phyloP scores from a whole-genome alignment of 805 yeast species.

The Naumovozyma castellii region DNA sequence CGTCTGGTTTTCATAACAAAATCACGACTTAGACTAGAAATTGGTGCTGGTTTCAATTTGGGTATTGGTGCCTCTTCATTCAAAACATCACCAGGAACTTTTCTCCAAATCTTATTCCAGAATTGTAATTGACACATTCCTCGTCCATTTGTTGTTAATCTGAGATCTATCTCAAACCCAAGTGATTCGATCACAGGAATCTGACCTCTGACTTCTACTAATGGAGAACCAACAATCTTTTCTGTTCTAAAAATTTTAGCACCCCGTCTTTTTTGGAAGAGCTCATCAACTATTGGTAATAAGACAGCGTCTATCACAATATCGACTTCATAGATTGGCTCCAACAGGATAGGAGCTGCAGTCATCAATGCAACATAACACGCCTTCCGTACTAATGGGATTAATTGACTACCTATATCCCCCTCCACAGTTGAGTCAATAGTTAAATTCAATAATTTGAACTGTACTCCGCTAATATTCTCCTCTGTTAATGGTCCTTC shows the following conservation, averaged over 20 bases:
- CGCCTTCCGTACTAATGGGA: conserved; percentile 76
- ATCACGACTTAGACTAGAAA: conserved; percentile 69
- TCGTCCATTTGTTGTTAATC: conserved; percentile 69
- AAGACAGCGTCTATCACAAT: conserved; percentile 45
- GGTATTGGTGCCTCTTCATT: conserved; percentile 57
- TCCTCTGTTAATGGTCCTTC: conserved; percentile 95
- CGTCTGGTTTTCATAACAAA: conserved; percentile 81
- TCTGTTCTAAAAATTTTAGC: conserved; percentile 34
- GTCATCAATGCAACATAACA: conserved; percentile 72
- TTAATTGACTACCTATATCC: conserved; percentile 46
- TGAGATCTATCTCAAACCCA: conserved; percentile 80
- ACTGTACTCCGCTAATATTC: conserved; percentile 58
- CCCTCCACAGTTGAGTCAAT: conserved; percentile 31
- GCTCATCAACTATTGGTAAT: conserved; percentile 39
- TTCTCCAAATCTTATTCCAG: conserved; percentile 50
- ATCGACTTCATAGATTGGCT: conserved; percentile 63
- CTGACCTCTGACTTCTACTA: conserved; percentile 49
- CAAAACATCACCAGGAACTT: conserved; percentile 87
- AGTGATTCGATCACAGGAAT: conserved; percentile 86
- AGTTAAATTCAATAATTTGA: conserved; percentile 51
- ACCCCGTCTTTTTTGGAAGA: conserved; percentile 65
- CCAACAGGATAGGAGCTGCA: conserved; percentile 70
- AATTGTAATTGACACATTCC: conserved; percentile 62
- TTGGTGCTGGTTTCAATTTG: conserved; percentile 65
- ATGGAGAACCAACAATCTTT: conserved; percentile 65